Conservation (phyloP, 306 rosid genomes). For the Trifolium repens region DNA sequence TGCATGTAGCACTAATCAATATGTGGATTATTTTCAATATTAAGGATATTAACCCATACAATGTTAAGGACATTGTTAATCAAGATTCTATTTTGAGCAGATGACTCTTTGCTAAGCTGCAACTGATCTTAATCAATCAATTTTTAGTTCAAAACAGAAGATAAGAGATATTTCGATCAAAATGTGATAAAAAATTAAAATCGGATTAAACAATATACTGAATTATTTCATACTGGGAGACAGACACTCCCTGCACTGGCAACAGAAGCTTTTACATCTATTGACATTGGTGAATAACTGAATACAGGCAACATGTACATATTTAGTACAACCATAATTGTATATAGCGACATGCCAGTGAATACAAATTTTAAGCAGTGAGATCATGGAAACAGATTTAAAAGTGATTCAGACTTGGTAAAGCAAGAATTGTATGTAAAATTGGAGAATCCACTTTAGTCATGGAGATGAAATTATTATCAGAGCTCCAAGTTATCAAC, state of each 20-base stretch:
- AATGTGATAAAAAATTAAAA: not conserved
- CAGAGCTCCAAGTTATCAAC: slow-evolving; percentile 36
- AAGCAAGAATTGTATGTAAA: slow-evolving; percentile 11
- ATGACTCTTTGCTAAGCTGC: not conserved
- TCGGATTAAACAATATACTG: not conserved
- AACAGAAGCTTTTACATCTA: too few relatives aligned
- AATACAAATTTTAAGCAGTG: slow-evolving; percentile 2
- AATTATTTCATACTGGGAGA: slow-evolving; percentile 4
- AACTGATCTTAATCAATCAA: not conserved
- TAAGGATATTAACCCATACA: not conserved
- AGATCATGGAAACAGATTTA: slow-evolving; percentile 27
- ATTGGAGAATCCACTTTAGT: not conserved
- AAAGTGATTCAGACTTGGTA: slow-evolving; percentile 1
- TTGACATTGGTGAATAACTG: too few relatives aligned
- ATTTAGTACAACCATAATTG: not conserved
- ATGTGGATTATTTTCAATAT: not conserved
- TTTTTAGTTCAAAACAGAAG: not conserved
- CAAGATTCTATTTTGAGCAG: not conserved
- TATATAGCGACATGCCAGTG: not conserved
- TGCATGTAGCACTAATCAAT: not conserved
- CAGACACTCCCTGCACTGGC: too few relatives aligned
- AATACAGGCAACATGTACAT: too few relatives aligned
- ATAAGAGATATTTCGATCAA: not conserved
- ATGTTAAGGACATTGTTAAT: not conserved
- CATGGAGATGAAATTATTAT: not conserved